Percentiles rank a stretch among this genome's conserved stretches.
Conservation (phyloP, 257 asterid species). For the Gardenia jasminoides region DNA sequence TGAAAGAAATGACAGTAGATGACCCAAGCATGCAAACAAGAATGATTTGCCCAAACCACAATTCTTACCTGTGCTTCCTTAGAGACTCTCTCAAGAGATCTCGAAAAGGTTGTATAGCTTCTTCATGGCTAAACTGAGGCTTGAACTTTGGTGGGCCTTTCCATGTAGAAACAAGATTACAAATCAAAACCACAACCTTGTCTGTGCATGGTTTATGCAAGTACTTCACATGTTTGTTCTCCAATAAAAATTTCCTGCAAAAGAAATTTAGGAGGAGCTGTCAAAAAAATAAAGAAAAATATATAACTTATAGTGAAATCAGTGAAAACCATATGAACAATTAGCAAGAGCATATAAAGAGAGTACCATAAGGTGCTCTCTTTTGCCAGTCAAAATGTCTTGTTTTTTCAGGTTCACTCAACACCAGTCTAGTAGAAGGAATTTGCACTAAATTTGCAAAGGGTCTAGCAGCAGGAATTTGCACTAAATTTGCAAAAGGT, state of each 20-base stretch:
- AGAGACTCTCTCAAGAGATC: conserved; percentile 68
- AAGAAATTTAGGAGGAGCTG: conserved; percentile 12
- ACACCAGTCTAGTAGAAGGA: background rate
- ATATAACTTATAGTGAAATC: background rate
- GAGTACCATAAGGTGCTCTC: background rate
- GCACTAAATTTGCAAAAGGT: background rate
- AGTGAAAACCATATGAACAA: background rate
- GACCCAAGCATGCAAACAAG: background rate
- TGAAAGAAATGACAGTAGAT: background rate
- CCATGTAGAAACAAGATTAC: conserved; percentile 81
- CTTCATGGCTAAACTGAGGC: conserved; percentile 72
- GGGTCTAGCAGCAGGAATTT: background rate
- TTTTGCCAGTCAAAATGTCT: background rate
- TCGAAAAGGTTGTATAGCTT: conserved; percentile 69
- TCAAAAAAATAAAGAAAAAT: background rate
- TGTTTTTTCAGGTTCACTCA: background rate
- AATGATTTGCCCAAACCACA: background rate
- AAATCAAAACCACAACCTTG: conserved; percentile 80
- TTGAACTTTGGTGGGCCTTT: conserved; percentile 68
- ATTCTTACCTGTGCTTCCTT: conserved; percentile 58
- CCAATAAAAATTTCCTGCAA: conserved; percentile 77
- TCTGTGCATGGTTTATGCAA: conserved; percentile 90
- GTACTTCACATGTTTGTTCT: conserved; percentile 92
- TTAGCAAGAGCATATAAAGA: background rate
- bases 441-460: background rate